Base-by-base conservation (phyloP, 495 filamentous ascomycete species). In the Evernia prunastri region DNA sequence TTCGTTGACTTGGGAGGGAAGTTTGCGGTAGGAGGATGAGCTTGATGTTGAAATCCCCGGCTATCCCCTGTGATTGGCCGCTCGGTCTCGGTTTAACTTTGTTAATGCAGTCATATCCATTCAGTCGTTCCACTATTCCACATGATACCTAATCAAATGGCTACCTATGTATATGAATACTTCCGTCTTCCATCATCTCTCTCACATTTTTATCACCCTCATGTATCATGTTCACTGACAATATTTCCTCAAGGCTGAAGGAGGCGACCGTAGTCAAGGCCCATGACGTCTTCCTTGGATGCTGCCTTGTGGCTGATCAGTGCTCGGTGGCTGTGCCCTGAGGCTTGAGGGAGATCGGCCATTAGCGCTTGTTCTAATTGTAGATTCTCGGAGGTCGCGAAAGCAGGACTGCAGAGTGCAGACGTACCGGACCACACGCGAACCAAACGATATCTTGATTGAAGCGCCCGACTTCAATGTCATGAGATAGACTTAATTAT, bases 31-130 rank as follows among this genome's bases (percentile, higher is more conserved):
- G 68, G 71, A 72, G 60, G 64, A 60, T 63, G 61, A 66, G 65
- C 63, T 67, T 71, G 66, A 69, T 64, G 71, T 68, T 69, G 63
- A 69, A 33, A 51, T 75, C 70, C 75, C 76, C 71, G 71, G 76
- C 67, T 74, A 65, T 62, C 71, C 67, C 60, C 58, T 67, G 33
- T 70, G 63, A 78, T 78, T 78, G 76, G 76, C 67, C 63, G 68
- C 69, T 23, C 53, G 37, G 39, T 40, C 59, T 63, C 59, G 45
- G 45, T 17, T n/a, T 39, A 47, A 56, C 23, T 51, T 42, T 13
- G 35, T 56, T n/a, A n/a, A 31, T 45, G 61, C 39, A 56, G 33
- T 29, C n/a, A 29, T 3, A 6, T 11, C 9, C 17, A 27, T 51
- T 15, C 47, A 27, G 25, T 51, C 47, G 13, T 29, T 51, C 47